Conservation (phyloP, 331 rosid genomes). For the Malus hybrid region DNA sequence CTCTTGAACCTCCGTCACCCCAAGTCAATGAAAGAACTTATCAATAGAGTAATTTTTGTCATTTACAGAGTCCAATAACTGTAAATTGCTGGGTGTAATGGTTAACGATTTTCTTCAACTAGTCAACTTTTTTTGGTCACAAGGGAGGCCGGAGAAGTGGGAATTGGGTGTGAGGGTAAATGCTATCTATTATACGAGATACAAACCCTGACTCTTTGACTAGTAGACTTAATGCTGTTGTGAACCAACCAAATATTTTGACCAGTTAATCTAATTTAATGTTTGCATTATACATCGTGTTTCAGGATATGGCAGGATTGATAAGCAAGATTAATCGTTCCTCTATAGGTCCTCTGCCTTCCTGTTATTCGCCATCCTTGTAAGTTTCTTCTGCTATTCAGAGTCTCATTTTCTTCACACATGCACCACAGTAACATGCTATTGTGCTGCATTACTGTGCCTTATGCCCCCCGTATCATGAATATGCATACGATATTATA, state of each 20-base stretch:
- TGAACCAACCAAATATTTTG: too few species aligned
- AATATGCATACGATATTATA: too few species aligned
- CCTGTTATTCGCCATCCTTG: slow-evolving; percentile 93
- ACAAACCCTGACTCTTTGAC: too few species aligned
- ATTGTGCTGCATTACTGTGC: slow-evolving; percentile 1
- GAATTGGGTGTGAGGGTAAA: neutral
- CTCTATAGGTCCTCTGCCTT: slow-evolving; percentile 91
- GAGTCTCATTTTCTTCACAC: neutral
- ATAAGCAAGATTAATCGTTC: slow-evolving; percentile 99
- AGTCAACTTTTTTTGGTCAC: neutral
- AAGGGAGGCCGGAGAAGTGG: too few species aligned
- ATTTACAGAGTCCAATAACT: neutral
- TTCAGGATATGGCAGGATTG: slow-evolving; percentile 99
- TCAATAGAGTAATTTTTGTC: neutral
- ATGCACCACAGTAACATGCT: neutral
- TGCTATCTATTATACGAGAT: too few species aligned
- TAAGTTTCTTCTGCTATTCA: slow-evolving; percentile 34
- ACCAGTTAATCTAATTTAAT: slow-evolving; percentile 6
- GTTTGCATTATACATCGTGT: slow-evolving; percentile 10
- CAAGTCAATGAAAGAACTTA: neutral
- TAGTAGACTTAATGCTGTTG: too few species aligned
- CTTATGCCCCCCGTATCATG: neutral
- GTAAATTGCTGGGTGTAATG: neutral
- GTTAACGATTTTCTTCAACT: neutral
- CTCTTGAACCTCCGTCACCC: neutral